Conservation (phyloP, 2,329 filamentous ascomycete genomes). For the Amauroascus niger region DNA sequence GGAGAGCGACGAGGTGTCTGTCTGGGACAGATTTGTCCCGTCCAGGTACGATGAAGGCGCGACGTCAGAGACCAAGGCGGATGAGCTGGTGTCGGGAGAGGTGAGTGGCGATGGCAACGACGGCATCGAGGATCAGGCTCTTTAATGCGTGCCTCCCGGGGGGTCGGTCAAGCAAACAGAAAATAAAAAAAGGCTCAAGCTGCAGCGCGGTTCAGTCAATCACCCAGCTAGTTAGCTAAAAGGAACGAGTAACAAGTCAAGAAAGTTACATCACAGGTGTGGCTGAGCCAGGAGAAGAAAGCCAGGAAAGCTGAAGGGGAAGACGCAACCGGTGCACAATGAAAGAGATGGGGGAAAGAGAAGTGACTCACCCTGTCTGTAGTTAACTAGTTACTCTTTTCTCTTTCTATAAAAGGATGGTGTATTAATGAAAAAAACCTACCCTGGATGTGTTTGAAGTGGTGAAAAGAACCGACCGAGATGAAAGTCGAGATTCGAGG, state of each 20-base stretch:
- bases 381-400: not conserved
- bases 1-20: conserved; percentile 6
- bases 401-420: no score
- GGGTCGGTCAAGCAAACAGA: no score
- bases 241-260: not conserved
- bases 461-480: no score
- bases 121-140: conserved; percentile 13
- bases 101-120: conserved; percentile 13
- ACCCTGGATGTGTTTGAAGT: no score
- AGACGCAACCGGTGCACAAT: not conserved
- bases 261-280: conserved; percentile 12
- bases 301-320: not conserved
- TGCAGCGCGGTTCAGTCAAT: conserved; percentile 6
- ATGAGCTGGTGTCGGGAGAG: conserved; percentile 17
- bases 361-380: not conserved
- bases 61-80: conserved; percentile 15
- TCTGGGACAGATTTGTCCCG: not conserved
- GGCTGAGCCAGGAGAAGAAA: conserved; percentile 5
- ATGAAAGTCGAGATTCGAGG: not conserved
- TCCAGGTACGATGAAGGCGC: conserved; percentile 10
- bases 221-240: not conserved
- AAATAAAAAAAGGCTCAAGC: not conserved
- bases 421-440: no score
- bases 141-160: no score
- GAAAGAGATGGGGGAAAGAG: not conserved